Evolutionary conservation across 768 basidiomycete species (phyloP).

Genomic region (Trametopsis cervina): DNA sequence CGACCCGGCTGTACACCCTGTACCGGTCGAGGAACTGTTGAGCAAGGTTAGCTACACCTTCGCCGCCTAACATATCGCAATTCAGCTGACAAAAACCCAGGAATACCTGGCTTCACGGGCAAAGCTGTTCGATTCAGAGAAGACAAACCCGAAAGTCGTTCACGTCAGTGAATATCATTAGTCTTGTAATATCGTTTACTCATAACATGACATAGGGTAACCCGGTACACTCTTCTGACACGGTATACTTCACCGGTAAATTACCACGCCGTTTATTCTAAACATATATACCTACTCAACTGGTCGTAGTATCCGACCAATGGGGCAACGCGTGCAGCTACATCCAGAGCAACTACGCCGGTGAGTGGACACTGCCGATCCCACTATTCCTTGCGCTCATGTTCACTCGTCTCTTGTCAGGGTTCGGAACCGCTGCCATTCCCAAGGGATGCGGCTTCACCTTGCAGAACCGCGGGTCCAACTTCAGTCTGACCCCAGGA

Average conservation of each 20-base stretch:
- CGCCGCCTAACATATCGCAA: neutral
- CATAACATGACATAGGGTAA: conserved; percentile 46
- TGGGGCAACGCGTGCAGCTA: conserved; percentile 89
- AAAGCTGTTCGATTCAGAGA: conserved; percentile 63
- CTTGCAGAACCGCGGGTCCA: conserved; percentile 87
- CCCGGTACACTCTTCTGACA: conserved; percentile 83
- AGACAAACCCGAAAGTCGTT: conserved; percentile 56
- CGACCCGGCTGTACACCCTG: conserved; percentile 72
- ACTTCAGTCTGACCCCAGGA: conserved; percentile 70
- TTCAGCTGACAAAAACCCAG: conserved; percentile 35
- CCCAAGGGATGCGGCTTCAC: conserved; percentile 96
- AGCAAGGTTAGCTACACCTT: conserved; percentile 53
- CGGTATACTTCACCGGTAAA: conserved; percentile 86
- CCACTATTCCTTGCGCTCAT: neutral
- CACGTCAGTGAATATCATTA: conserved; percentile 39
- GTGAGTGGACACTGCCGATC: conserved; percentile 30
- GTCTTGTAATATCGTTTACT: neutral
- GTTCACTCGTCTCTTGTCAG: conserved; percentile 28
- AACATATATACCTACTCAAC: neutral
- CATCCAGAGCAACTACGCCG: conserved; percentile 85
- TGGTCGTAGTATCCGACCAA: conserved; percentile 63
- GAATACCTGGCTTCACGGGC: conserved; percentile 80
- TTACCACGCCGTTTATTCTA: neutral
- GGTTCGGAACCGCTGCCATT: conserved; percentile 90
- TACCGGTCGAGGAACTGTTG: conserved; percentile 78